These are phyloP conservation scores for Colletotrichum eleusines DNA, from an alignment of 2,329 filamentous ascomycete genomes.

Conservation along the genomic window DNA sequence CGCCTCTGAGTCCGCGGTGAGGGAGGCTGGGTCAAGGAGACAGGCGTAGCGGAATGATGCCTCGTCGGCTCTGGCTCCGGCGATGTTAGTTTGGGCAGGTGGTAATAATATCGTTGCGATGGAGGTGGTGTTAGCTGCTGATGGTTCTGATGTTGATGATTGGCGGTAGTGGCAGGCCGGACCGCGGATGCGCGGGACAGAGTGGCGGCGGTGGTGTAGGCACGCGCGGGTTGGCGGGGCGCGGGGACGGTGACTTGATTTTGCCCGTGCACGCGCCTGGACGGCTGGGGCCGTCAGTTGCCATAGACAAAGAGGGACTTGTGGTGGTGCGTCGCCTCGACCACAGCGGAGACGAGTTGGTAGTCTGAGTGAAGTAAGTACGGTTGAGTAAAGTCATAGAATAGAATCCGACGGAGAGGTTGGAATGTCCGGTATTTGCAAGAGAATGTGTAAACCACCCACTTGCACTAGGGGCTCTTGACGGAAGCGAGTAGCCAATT, in stretches of 20 bases:
- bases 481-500: neutral
- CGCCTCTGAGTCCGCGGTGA: constrained; percentile 10
- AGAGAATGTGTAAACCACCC: no score
- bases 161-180: constrained; percentile 48
- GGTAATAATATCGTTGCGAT: neutral
- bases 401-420: neutral
- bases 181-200: constrained; percentile 55
- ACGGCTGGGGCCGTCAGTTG: constrained; percentile 50
- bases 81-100: neutral
- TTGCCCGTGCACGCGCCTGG: constrained; percentile 41
- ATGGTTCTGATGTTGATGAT: constrained; percentile 5
- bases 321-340: constrained; percentile 86
- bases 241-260: constrained; percentile 47
- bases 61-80: constrained; percentile 4
- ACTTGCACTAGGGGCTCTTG: neutral
- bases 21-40: neutral
- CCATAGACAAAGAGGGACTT: constrained; percentile 82
- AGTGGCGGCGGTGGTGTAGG: neutral
- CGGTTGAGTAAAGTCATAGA: neutral
- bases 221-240: constrained; percentile 39
- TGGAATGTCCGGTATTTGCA: neutral
- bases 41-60: neutral
- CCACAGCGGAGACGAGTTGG: constrained; percentile 79
- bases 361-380: constrained; percentile 70
- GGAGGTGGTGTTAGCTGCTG: constrained; percentile 3